Evolutionary conservation across 2,329 filamentous ascomycete genomes (phyloP).

Genomic region (Fusarium protoensiforme): DNA sequence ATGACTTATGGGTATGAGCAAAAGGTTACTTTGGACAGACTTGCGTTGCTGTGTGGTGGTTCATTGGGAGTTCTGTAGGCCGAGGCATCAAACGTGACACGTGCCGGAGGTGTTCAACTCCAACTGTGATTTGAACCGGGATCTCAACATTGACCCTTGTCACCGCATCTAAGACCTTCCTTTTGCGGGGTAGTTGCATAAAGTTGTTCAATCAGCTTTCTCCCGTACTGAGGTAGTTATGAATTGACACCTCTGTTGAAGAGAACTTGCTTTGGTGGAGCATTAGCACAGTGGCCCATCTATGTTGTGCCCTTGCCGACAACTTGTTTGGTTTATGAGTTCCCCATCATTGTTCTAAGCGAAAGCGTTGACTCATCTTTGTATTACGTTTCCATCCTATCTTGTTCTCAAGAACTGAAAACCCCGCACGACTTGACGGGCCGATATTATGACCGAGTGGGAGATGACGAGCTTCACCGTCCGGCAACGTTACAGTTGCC

Average conservation of each 20-base stretch:
- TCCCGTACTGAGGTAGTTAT: no score
- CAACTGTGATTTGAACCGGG: no score
- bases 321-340: no score
- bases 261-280: no score
- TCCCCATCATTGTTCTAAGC: no score
- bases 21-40: conserved; percentile 5
- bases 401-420: not conserved
- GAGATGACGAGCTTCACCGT: not conserved
- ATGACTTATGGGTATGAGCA: conserved; percentile 18
- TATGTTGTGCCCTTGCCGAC: no score
- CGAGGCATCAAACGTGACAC: not conserved
- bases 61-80: not conserved
- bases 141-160: no score
- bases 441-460: not conserved
- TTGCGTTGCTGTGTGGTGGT: not conserved
- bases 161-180: no score
- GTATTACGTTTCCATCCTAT: not conserved
- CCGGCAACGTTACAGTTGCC: not conserved
- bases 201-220: no score
- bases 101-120: not conserved
- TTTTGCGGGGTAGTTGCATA: no score
- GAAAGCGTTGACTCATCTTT: not conserved
- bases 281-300: no score
- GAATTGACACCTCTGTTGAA: no score
- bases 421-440: not conserved